Base-by-base conservation (phyloP, 2,329 filamentous ascomycete genomes). In the Beauveria medogensis region DNA sequence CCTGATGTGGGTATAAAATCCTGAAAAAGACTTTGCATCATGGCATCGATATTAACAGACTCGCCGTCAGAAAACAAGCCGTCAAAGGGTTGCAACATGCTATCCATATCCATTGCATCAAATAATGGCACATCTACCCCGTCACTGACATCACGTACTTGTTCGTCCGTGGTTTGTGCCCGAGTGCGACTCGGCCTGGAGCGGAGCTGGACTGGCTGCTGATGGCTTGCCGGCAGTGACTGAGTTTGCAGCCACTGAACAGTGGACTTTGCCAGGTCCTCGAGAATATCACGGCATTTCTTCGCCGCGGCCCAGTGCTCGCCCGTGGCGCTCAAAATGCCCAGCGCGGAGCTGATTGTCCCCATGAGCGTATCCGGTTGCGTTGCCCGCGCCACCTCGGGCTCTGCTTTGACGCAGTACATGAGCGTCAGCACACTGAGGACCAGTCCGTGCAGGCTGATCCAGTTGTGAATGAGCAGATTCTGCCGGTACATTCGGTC, bases 241-340 rank as follows among this genome's bases (percentile, higher is more conserved):
- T 46, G 50, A 20, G 26, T 59, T 34, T 61, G 63, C 24, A 75
- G 64, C 65, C 71, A 72, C 2, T 68, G 67, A 8, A 72, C 60
- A 0, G 67, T 73, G 0, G 71, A 69, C 24, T 67, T 68, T 0
- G 71, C 72, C 10, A 78, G 63, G 3, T 75, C 75, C 41, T 79
- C 75, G 0, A 80, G 51, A 2, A 78, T 74, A n/a, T 78, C 74
- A 3, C 78, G 72, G 51, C 75, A 75, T 14, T 74, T 71, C 61
- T 78, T 79, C 0, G 79, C 80, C 5, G 79, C 79, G 0, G 74
- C 70, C 79, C 80, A 83, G 61, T 82, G 76, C 61, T 82, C 80
- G 1, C 77, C 80, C 3, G 75, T 76, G 2, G 80, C 80, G 43
- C 80, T 80, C 2, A 83, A 68, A 0, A 82, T 73, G 16, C 78